A percentile compares a stretch with the other conserved stretches of the same genome.
Evolutionary conservation across 1,284 basidiomycete species (phyloP).

Genomic region (Cutaneotrichosporon curvatum): DNA sequence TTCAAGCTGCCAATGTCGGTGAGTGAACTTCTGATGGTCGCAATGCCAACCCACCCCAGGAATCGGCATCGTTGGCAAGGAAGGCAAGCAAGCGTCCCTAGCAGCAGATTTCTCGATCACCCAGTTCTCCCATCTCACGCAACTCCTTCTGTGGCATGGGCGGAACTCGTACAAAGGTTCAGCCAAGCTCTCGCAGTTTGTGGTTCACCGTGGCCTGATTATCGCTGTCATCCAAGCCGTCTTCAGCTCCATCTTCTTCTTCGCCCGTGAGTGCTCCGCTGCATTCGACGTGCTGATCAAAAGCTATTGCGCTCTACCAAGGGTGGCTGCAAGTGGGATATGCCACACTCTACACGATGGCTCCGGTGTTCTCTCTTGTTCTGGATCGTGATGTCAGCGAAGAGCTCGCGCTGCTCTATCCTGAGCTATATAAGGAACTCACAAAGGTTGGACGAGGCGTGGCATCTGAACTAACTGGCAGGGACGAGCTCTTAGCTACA

Average conservation of each 20-base stretch:
- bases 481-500: constrained; percentile 87
- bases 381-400: constrained; percentile 94
- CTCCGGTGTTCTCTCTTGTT: constrained; percentile 94
- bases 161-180: constrained; percentile 97
- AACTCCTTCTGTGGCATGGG: constrained; percentile 80
- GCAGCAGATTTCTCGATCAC: constrained; percentile 97
- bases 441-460: constrained; percentile 61
- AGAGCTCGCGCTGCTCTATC: constrained; percentile 89
- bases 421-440: constrained; percentile 94
- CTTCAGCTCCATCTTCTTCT: constrained; percentile 96
- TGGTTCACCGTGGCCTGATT: constrained; percentile 95
- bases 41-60: constrained; percentile 50
- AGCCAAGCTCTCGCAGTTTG: constrained; percentile 95
- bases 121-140: constrained; percentile 91
- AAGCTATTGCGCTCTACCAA: constrained; percentile 88
- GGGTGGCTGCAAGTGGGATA: constrained; percentile 98
- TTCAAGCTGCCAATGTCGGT: constrained; percentile 95
- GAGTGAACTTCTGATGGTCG: constrained; percentile 38
- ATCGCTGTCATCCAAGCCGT: constrained; percentile 97
- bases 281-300: constrained; percentile 11
- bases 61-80: constrained; percentile 96
- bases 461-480: constrained; percentile 33
- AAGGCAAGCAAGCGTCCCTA: constrained; percentile 94
- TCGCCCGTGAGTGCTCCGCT: constrained; percentile 64
- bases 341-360: constrained; percentile 97